Percentiles rank a stretch among this genome's conserved stretches.
Conservation (phyloP, 2,329 filamentous ascomycete genomes). For the Alternaria sp. region DNA sequence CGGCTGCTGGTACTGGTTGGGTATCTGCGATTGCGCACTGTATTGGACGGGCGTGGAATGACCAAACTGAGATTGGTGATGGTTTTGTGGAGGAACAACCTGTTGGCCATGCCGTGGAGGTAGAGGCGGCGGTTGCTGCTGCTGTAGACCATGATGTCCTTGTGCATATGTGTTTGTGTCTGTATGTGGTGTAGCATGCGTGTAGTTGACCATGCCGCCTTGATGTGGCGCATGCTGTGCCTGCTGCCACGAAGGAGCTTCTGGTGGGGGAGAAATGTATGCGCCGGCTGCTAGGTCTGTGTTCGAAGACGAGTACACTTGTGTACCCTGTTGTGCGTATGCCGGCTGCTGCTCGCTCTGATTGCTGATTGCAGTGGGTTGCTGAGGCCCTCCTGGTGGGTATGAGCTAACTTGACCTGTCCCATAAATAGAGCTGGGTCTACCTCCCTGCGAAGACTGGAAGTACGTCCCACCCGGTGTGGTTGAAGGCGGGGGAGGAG, state of each 20-base stretch:
- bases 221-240: conserved; percentile 44
- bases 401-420: conserved; percentile 25
- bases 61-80: conserved; percentile 15
- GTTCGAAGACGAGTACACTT: conserved; percentile 43
- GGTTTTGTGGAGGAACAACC: conserved; percentile 11
- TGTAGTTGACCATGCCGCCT: conserved; percentile 38
- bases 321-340: conserved; percentile 41
- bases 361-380: conserved; percentile 32
- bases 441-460: conserved; percentile 30
- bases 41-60: conserved; percentile 16
- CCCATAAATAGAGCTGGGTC: conserved; percentile 40
- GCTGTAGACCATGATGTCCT: conserved; percentile 30
- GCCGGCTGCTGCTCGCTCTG: conserved; percentile 43
- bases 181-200: conserved; percentile 37
- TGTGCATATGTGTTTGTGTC: conserved; percentile 35
- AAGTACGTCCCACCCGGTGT: conserved; percentile 43
- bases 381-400: conserved; percentile 11
- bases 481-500: conserved; percentile 37
- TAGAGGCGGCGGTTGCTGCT: conserved; percentile 17
- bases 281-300: conserved; percentile 45
- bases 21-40: conserved; percentile 5
- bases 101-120: conserved; percentile 7
- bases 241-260: conserved; percentile 47
- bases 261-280: conserved; percentile 46
- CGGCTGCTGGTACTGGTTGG: not conserved